Conservation (phyloP, 352 stramenopile genomes). For the Globisporangium alternatum region DNA sequence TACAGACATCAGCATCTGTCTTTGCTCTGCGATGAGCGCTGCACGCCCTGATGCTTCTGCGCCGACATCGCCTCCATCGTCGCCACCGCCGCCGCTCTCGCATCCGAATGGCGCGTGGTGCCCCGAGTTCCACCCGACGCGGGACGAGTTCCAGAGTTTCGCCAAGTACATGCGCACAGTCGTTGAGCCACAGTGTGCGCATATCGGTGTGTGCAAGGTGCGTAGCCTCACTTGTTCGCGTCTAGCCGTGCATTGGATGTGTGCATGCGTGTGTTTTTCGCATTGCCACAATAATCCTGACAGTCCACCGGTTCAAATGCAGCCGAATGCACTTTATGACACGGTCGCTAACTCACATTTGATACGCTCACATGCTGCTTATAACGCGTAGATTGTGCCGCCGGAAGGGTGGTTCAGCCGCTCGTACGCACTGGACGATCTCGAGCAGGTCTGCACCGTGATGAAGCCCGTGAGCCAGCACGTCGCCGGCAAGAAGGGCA, state of each 20-base stretch:
- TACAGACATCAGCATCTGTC: background rate
- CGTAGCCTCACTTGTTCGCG: background rate
- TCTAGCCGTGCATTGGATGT: background rate
- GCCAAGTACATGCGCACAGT: constrained; percentile 80
- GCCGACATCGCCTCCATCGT: constrained; percentile 7
- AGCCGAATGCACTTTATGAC: background rate
- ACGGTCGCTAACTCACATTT: background rate
- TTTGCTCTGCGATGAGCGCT: background rate
- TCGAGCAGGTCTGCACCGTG: constrained; percentile 42
- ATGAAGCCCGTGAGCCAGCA: constrained; percentile 77
- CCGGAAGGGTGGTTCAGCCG: constrained; percentile 75
- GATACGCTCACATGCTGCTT: background rate
- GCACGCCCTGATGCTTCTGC: background rate
- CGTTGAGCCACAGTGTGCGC: constrained; percentile 70
- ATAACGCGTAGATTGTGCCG: constrained; percentile 47
- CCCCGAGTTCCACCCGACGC: constrained; percentile 84
- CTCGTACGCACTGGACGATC: constrained; percentile 50
- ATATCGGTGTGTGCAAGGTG: constrained; percentile 90
- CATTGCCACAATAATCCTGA: background rate
- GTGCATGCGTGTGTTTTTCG: background rate
- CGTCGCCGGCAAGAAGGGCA: constrained; percentile 85
- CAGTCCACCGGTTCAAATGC: background rate
- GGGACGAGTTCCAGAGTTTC: constrained; percentile 84
- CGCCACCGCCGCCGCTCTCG: constrained; percentile 16
- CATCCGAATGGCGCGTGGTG: constrained; percentile 48